Conservation (phyloP, 2,329 filamentous ascomycete species). For the Hawksworthiomyces lignivorus region DNA sequence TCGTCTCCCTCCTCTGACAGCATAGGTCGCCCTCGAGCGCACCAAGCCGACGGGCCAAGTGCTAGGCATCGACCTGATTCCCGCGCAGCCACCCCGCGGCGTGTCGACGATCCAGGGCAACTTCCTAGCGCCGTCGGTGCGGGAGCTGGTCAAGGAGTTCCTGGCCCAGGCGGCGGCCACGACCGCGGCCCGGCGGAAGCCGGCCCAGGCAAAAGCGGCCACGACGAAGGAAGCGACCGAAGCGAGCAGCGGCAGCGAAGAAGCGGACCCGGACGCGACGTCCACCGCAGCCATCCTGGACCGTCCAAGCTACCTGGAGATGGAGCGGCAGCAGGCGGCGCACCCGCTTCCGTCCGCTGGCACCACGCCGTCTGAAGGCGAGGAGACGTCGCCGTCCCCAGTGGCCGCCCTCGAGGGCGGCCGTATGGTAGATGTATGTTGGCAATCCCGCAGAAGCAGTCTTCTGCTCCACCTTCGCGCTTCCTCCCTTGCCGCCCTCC, state of each 20-base stretch:
- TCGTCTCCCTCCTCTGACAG: no score
- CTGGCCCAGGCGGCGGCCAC: constrained; percentile 41
- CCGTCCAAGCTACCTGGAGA: constrained; percentile 56
- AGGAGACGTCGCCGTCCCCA: no score
- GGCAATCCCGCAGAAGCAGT: no score
- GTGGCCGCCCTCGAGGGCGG: constrained; percentile 41
- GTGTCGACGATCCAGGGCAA: constrained; percentile 95
- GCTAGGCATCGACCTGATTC: constrained; percentile 89
- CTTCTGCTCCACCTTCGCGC: no score
- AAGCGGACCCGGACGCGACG: constrained; percentile 13
- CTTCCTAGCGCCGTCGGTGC: constrained; percentile 71
- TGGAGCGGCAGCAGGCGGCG: constrained; percentile 43
- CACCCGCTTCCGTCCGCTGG: no score
- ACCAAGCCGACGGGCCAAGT: constrained; percentile 72
- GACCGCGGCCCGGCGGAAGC: constrained; percentile 4
- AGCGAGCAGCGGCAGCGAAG: neutral
- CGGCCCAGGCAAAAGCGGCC: constrained; percentile 10
- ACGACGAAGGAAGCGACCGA: constrained; percentile 3
- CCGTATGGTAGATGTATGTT: constrained; percentile 64
- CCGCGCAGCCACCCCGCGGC: constrained; percentile 80
- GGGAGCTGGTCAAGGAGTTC: constrained; percentile 67
- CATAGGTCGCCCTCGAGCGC: constrained; percentile 69
- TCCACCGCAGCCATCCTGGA: constrained; percentile 25
- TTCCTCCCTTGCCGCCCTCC: no score
- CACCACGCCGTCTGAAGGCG: no score